These are phyloP conservation scores for Leccinum subgranulosum DNA, from an alignment of 768 basidiomycete genomes.

Conservation along the genomic window DNA sequence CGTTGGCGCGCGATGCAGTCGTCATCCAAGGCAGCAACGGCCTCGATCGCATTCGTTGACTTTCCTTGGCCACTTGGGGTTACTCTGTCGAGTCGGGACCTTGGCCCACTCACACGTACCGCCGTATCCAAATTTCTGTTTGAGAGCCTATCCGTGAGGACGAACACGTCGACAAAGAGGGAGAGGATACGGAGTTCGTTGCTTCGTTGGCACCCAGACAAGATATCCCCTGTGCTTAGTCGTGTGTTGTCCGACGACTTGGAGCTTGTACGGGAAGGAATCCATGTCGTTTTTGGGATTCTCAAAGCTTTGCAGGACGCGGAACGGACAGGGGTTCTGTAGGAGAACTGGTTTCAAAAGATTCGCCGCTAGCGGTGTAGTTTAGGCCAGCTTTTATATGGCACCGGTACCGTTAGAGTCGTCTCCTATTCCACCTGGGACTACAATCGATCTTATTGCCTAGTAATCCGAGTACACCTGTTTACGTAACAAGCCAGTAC, in stretches of 20 bases:
- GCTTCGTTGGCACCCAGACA: constrained; percentile 70
- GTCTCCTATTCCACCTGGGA: background rate
- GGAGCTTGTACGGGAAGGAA: constrained; percentile 43
- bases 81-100: constrained; percentile 12
- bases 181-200: constrained; percentile 58
- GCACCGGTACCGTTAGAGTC: background rate
- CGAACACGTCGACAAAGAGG: constrained; percentile 41
- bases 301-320: constrained; percentile 34
- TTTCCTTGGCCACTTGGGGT: constrained; percentile 61
- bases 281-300: constrained; percentile 40
- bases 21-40: constrained; percentile 13
- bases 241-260: constrained; percentile 44
- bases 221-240: constrained; percentile 44
- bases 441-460: too few species aligned
- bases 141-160: constrained; percentile 41
- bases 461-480: too few species aligned
- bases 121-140: constrained; percentile 51
- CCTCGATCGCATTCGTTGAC: constrained; percentile 42
- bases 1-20: constrained; percentile 44
- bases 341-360: background rate
- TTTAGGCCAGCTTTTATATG: background rate
- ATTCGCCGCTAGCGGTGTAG: constrained; percentile 10
- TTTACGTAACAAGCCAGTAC: background rate
- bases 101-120: constrained; percentile 35
- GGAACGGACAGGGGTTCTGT: constrained; percentile 23